These are phyloP conservation scores for Phaffia tasmanica DNA, from an alignment of 768 basidiomycete genomes.

Conservation along the genomic window DNA sequence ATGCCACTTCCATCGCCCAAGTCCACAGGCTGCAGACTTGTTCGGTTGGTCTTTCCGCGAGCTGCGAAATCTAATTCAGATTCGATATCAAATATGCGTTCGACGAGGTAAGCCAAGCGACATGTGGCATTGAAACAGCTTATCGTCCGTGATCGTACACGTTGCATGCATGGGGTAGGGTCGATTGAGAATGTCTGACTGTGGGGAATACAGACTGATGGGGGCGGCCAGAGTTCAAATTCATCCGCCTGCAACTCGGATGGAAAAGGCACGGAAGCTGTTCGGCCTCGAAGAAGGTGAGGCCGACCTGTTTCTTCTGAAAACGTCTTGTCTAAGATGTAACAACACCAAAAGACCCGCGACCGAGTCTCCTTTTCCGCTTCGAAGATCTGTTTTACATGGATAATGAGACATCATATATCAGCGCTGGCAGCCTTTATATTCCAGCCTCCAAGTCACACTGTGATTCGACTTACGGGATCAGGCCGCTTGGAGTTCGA, in stretches of 20 bases:
- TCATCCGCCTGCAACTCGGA: slow-evolving; percentile 31
- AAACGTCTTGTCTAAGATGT: slow-evolving; percentile 31
- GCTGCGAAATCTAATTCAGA: background rate
- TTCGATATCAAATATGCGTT: slow-evolving; percentile 31
- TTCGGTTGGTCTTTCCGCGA: background rate
- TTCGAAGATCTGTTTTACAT: background rate
- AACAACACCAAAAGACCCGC: slow-evolving; percentile 32
- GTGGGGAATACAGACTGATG: slow-evolving; percentile 25
- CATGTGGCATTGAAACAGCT: slow-evolving; percentile 30
- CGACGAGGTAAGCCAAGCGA: slow-evolving; percentile 30
- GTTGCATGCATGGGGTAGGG: slow-evolving; percentile 22
- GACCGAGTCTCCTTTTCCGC: slow-evolving; percentile 29
- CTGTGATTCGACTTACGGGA: background rate
- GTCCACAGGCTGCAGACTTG: background rate
- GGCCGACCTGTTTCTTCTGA: slow-evolving; percentile 34
- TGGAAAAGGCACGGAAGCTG: slow-evolving; percentile 29
- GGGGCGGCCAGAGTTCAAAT: slow-evolving; percentile 32
- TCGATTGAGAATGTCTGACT: slow-evolving; percentile 4
- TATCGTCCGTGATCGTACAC: slow-evolving; percentile 27
- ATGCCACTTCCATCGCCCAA: background rate
- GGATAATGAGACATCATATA: too few species aligned
- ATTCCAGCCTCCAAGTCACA: too few species aligned
- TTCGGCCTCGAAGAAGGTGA: slow-evolving; percentile 29
- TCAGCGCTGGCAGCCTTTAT: background rate
- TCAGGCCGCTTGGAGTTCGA: slow-evolving; percentile 1